Evolutionary conservation across 1,139 yeast species (phyloP), one percentile per base, ranked within the genome.

Genomic region (Kodamaea sp.): DNA sequence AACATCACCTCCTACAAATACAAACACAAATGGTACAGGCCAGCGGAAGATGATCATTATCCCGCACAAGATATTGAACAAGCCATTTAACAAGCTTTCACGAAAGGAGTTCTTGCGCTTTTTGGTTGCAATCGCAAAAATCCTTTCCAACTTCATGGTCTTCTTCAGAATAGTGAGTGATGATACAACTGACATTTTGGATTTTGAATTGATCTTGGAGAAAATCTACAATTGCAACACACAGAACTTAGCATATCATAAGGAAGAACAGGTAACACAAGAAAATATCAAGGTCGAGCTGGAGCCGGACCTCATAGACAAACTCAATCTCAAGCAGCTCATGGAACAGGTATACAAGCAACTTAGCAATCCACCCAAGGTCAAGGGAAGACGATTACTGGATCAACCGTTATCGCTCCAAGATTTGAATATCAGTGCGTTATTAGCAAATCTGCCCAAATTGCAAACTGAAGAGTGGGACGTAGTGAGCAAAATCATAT

Each of bases 11-110:
- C 22, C 20, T 3, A 9, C 38, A 7, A 8, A 26, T 7, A 15
- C 25, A 9, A n/a, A n/a, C n/a, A n/a, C n/a, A n/a, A 25, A 18
- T 2, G 29, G 26, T 5, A 18, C 23, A 15, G 22, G 34, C 2
- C 28, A 21, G 4, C 29, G 32, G 37, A 61, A 56, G 37, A 46
- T 63, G 32, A 61, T 69, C 3, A 60, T 70, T 6, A 61, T 70
- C 2, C 76, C 77, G 0, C 76, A 71, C 41, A 63, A 64, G 37
- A 66, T 71, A 5, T 54, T 71, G 20, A 60, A 59, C 37, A 67
- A 68, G 35, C 76, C 76, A 5, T 63, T 71, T 37, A 58, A 63
- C 22, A 65, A 64, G 38, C 52, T 70, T 22, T 52, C 66, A 15
- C 55, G 64, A 9, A 61, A 62, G 31, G 77, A 71, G 38, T 69